Conservation (phyloP, 169 alveolate genomes). For the Plasmodium cynomolgi region DNA sequence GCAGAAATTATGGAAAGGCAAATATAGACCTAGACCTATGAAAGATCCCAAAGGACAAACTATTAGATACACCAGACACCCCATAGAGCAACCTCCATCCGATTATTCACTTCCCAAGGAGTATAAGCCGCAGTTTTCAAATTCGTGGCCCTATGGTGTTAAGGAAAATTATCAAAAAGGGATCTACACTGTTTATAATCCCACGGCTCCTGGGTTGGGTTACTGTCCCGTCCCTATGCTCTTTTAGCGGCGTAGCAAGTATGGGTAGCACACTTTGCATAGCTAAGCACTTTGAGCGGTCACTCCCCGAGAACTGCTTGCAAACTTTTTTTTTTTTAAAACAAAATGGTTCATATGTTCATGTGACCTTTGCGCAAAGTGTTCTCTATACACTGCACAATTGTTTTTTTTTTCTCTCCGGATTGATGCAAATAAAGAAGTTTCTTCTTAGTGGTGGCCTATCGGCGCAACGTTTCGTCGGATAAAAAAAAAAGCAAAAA, state of each 20-base stretch:
- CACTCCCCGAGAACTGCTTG: neutral
- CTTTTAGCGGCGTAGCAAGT: slow-evolving; percentile 27
- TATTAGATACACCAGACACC: slow-evolving; percentile 89
- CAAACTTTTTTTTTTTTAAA: neutral
- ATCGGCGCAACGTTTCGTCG: neutral
- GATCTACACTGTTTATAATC: slow-evolving; percentile 83
- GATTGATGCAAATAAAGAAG: neutral
- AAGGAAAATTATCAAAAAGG: slow-evolving; percentile 82
- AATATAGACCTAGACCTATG: slow-evolving; percentile 85
- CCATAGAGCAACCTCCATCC: slow-evolving; percentile 87
- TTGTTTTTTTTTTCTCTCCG: neutral
- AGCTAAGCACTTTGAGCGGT: neutral
- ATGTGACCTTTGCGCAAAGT: neutral
- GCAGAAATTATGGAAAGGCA: slow-evolving; percentile 90
- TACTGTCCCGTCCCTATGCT: slow-evolving; percentile 88
- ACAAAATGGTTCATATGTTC: neutral
- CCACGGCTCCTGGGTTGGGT: slow-evolving; percentile 88
- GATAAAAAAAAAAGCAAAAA: neutral
- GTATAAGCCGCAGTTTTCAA: slow-evolving; percentile 80
- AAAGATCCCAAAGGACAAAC: slow-evolving; percentile 85
- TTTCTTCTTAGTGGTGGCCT: neutral
- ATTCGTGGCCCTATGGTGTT: slow-evolving; percentile 88
- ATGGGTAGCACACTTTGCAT: neutral
- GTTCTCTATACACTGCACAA: neutral
- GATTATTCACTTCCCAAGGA: slow-evolving; percentile 80